A percentile compares a stretch with the other conserved stretches of the same genome.
Conservation (phyloP, 129 eudicot genomes). For the Helianthus tuberosus region DNA sequence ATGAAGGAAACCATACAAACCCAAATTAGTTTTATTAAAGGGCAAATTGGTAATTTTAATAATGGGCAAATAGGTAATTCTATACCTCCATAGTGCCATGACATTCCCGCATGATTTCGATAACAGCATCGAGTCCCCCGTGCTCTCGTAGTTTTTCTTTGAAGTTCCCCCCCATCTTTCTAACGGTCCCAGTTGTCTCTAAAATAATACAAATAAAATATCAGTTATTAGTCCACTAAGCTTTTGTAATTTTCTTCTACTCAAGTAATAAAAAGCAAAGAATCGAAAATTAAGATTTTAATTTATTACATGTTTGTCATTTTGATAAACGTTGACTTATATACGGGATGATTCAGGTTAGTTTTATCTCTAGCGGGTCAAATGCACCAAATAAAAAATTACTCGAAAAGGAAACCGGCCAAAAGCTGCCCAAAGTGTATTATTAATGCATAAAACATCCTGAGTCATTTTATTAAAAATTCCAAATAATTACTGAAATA, state of each 20-base stretch:
- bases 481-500: background rate
- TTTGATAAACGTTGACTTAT: background rate
- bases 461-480: background rate
- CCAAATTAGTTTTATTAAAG: too few relatives aligned
- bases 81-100: conserved; percentile 74
- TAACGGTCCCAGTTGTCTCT: conserved; percentile 73
- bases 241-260: background rate
- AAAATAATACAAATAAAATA: conserved; percentile 25
- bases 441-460: background rate
- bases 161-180: conserved; percentile 74
- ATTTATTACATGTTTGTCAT: too few relatives aligned
- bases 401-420: background rate
- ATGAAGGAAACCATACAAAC: too few relatives aligned
- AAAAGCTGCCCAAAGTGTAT: background rate
- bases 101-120: conserved; percentile 78
- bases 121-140: conserved; percentile 93
- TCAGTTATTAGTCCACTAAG: background rate
- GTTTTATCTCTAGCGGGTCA: background rate
- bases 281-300: background rate
- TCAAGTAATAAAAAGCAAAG: background rate
- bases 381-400: too few relatives aligned
- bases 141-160: conserved; percentile 88
- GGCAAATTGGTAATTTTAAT: background rate
- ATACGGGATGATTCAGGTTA: background rate
- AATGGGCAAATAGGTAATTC: conserved; percentile 8